Base-by-base conservation (phyloP, 257 asterid genomes). In the Solanum boliviense region DNA sequence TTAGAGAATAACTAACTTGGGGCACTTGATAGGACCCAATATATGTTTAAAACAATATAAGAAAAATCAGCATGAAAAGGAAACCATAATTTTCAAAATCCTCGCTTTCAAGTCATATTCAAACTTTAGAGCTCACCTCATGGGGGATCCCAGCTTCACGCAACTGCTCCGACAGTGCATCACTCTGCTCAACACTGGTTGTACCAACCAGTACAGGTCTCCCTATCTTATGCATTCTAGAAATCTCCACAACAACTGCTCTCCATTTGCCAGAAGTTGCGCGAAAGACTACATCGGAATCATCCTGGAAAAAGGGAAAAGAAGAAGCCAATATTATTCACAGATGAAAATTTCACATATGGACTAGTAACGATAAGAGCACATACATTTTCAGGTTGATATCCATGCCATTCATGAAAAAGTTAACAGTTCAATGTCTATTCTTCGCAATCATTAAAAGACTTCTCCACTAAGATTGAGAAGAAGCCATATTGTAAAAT, bases 161-260 rank as follows among this genome's bases (percentile, higher is more conserved):
- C 70, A 97, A 98, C 92, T 94, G 96, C 90, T 87, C 93, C 75
- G 99, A 97, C 87, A 97, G 90, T 44, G 98, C 92, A 91, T 96
- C 99, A 91, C 99, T 97, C 92, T 97, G 99, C 93, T 97, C 99
- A 91, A 97, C 99, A 87, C 99, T 97, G 67, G 99, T 97, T 86
- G 99, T 97, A 86, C 99, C 99, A 87, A 97, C 99, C 34, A 97
- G 96, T 89, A 97, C 99, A 18, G 99, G 99, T 68, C 96, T 98
- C 60, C 99, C 99, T 62, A 98, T 94, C 92, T 94, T 96, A 90
- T 94, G 92, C 99, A 97, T 96, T 86, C 99, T 93, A 92, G 99
- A 95, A 89, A 97, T 97, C 92, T 97, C 99, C 70, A 97, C 98
- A 88, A 95, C 98, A 91, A 94, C 99, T 62, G 98, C 98, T 86